Percentiles rank a stretch among this genome's conserved stretches.
These are phyloP conservation scores for Globisporangium cystogenes DNA, from an alignment of 352 stramenopile species.

Conservation along the genomic window DNA sequence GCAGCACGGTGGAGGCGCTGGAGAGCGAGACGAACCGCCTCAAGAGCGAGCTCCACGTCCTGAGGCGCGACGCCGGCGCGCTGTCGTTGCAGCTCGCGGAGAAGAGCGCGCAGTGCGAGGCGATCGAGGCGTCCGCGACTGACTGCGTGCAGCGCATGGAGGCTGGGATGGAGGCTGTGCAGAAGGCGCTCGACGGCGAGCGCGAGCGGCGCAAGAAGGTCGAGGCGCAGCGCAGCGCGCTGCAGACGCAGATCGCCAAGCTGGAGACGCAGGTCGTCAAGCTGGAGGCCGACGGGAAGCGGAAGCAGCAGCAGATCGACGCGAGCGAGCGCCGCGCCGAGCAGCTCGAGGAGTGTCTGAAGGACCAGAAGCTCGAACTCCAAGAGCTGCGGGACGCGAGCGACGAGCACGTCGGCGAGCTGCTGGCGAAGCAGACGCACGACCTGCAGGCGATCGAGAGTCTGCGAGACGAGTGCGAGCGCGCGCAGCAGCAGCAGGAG, in stretches of 20 bases:
- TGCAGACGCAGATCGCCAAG: conserved; percentile 34
- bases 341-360: conserved; percentile 36
- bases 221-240: conserved; percentile 22
- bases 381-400: conserved; percentile 32
- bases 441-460: conserved; percentile 32
- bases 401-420: conserved; percentile 27
- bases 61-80: conserved; percentile 25
- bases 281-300: conserved; percentile 13
- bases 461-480: conserved; percentile 29
- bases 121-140: conserved; percentile 37
- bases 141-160: conserved; percentile 45
- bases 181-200: conserved; percentile 36
- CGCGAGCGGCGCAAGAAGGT: conserved; percentile 45
- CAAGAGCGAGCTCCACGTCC: conserved; percentile 24
- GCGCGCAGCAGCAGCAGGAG: conserved; percentile 24
- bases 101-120: conserved; percentile 30
- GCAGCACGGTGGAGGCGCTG: conserved; percentile 25
- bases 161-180: conserved; percentile 19
- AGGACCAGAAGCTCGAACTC: conserved; percentile 40
- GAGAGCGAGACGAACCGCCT: conserved; percentile 28
- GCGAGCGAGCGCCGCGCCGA: conserved; percentile 27
- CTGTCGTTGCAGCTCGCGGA: conserved; percentile 26
- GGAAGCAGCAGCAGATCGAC: conserved; percentile 27
- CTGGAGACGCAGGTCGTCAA: too few relatives aligned
- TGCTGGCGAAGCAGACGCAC: conserved; percentile 22